Evolutionary conservation across 768 basidiomycete species (phyloP), one percentile per base, ranked within the genome.

Genomic region (Trametes elegans): DNA sequence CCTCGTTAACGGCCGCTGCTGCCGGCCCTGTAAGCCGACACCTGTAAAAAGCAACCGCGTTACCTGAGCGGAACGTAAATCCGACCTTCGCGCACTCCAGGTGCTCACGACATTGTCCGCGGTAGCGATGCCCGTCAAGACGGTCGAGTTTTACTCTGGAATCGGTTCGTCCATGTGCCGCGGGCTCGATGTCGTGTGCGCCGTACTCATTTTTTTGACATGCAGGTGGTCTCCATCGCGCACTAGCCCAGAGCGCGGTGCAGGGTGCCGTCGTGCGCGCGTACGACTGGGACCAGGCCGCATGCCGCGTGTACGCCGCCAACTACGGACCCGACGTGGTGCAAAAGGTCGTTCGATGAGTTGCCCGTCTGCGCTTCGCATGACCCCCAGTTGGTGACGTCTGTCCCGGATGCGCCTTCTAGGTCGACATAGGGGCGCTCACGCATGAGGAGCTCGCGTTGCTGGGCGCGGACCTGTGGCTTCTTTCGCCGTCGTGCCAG

Each of bases 201-300:
- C 35, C 21, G 14, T 29, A n/a, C 3, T 27, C 40, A 47, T 24
- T 18, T 55, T 52, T 44, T 35, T 45, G 43, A 49, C 40, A 9
- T 38, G 35, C 44, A 90, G 90, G 88, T 23, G 90, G 90, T 7
- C 73, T 92, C 5, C 86, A 88, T 72, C 73, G 80, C 23, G 89
- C 88, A 6, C 74, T 92, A 16, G 63, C 71, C 40, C 76, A 80
- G 46, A 84, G 82, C 61, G 64, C 61, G 9, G 70, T 80, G 40
- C 61, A 73, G 18, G 82, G 74, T 5, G 61, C 68, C 0, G 76
- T 88, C 28, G 71, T 84, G 5, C 79, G 78, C 57, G 88, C 90
- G n/a, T 90, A 85, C 64, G 90, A 92, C 67, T 90, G 89, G 88
- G 89, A 91, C 71, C 87, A 83, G 61, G 75, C 74, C 18, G 88